A percentile compares a stretch with the other conserved stretches of the same genome.
These are phyloP conservation scores for Arbutus unedo DNA, from an alignment of 148 eudicot species.

Conservation along the genomic window DNA sequence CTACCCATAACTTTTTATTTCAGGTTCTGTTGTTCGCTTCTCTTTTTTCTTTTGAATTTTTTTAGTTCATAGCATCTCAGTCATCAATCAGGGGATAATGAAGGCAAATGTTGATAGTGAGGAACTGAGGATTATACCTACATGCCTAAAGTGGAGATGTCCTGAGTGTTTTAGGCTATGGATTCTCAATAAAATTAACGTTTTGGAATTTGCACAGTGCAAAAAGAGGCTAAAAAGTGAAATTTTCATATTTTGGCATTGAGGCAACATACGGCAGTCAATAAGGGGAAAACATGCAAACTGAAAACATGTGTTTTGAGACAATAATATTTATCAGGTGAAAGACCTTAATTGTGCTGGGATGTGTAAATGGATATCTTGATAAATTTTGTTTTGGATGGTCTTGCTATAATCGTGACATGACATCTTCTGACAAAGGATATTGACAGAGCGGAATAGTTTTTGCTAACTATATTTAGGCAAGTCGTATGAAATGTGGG, in stretches of 20 bases:
- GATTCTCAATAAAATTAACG: neutral
- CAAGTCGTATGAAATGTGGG: neutral
- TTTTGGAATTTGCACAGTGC: neutral
- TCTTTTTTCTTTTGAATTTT: neutral
- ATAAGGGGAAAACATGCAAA: neutral
- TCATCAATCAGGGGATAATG: neutral
- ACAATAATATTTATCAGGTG: neutral
- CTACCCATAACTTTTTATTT: neutral
- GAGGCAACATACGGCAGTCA: neutral
- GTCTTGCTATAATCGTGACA: neutral
- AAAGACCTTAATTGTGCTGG: neutral
- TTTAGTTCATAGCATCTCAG: neutral
- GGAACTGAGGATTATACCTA: neutral
- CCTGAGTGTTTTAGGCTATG: neutral
- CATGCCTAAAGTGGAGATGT: neutral
- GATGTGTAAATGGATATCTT: neutral
- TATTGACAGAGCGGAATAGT: neutral
- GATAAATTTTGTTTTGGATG: neutral
- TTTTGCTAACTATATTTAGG: neutral
- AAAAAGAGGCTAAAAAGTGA: neutral
- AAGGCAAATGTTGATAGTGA: neutral
- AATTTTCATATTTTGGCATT: neutral
- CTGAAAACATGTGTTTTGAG: neutral
- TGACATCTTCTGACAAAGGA: neutral
- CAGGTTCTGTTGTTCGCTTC: neutral